Conservation (phyloP, 495 filamentous ascomycete genomes). For the Xylaria castorea region DNA sequence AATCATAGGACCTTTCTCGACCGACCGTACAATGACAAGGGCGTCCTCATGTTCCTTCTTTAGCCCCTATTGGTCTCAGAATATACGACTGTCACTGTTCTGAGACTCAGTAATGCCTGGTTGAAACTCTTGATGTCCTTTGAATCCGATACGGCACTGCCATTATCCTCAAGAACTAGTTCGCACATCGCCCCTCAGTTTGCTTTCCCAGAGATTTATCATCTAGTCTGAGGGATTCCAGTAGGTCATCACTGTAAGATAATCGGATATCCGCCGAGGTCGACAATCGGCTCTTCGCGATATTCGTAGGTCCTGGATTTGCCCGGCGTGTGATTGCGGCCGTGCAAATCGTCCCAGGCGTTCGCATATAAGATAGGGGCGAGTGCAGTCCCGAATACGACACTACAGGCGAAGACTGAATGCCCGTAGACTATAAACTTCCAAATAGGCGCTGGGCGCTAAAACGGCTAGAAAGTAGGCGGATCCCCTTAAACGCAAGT, state of each 20-base stretch:
- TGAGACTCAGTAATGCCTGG: not conserved
- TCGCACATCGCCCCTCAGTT: not conserved
- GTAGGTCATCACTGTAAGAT: not conserved
- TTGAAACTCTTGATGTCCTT: not conserved
- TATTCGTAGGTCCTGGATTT: too few species aligned
- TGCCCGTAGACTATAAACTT: too few species aligned
- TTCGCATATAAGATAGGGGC: not conserved
- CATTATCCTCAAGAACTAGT: not conserved
- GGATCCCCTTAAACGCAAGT: not conserved
- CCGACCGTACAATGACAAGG: not conserved
- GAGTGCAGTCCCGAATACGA: not conserved
- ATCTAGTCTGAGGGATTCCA: not conserved
- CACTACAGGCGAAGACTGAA: too few species aligned
- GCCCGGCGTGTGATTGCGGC: too few species aligned
- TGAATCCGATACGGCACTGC: not conserved
- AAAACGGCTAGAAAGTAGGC: not conserved
- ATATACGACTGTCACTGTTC: not conserved
- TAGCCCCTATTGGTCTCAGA: not conserved
- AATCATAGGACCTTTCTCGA: not conserved
- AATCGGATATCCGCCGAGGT: not conserved
- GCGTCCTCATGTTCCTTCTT: not conserved
- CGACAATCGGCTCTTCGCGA: not conserved
- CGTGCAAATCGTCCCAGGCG: not conserved
- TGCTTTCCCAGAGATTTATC: not conserved
- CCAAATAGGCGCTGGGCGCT: not conserved